Conservation (phyloP, 1,284 basidiomycete species). For the Cryptococcus hybrid region DNA sequence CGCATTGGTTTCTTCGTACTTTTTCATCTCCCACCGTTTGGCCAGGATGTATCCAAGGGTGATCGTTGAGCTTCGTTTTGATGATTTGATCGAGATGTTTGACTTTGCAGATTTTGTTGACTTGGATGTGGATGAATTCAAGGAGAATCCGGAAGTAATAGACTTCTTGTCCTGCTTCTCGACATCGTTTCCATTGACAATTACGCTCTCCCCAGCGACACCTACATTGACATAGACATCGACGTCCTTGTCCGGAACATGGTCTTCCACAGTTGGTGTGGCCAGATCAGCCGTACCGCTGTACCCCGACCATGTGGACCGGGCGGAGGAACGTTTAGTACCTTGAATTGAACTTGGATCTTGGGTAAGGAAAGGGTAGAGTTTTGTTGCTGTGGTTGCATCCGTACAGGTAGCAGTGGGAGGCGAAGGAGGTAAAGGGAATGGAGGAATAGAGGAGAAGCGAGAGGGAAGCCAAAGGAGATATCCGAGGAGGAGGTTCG, state of each 20-base stretch:
- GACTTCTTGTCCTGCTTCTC: constrained; percentile 7
- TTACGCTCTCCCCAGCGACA: not conserved
- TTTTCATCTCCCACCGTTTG: constrained; percentile 12
- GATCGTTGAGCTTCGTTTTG: constrained; percentile 12
- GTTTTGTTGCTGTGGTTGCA: no score
- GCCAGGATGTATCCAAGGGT: constrained; percentile 9
- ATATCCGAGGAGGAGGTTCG: constrained; percentile 16
- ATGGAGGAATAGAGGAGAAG: not conserved
- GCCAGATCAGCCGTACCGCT: not conserved
- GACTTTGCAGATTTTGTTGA: constrained; percentile 14
- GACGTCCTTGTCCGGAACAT: not conserved
- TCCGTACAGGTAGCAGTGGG: not conserved
- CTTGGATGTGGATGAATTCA: not conserved
- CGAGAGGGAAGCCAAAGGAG: not conserved
- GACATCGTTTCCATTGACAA: not conserved
- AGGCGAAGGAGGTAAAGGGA: not conserved
- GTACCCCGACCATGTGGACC: constrained; percentile 16
- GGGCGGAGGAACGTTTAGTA: not conserved
- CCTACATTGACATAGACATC: not conserved
- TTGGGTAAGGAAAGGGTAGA: not conserved
- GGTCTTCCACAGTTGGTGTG: not conserved
- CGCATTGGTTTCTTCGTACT: not conserved
- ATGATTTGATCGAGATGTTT: constrained; percentile 2
- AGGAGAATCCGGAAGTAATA: not conserved
- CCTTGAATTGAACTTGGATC: not conserved